These are phyloP conservation scores for Chalciporus sp. DNA, from an alignment of 1,284 basidiomycete genomes.

Conservation along the genomic window DNA sequence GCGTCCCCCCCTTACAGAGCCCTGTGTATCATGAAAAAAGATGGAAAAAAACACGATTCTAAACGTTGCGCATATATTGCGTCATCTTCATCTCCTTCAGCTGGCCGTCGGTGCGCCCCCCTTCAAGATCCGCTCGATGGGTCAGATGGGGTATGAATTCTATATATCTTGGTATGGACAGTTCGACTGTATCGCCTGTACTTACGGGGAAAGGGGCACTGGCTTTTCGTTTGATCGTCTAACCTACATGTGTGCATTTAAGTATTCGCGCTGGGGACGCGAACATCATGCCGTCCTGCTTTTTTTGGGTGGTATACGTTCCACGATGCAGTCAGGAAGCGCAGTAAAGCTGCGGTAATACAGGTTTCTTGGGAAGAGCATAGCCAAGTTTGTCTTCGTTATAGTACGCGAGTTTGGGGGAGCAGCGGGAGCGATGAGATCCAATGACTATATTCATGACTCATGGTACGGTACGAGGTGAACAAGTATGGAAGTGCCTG, in stretches of 20 bases:
- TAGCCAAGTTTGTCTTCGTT: background rate
- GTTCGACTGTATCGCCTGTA: background rate
- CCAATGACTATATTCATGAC: background rate
- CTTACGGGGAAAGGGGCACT: constrained; percentile 6
- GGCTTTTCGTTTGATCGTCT: constrained; percentile 5
- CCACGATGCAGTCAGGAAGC: background rate
- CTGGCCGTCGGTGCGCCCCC: background rate
- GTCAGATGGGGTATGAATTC: background rate
- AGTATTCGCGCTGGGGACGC: background rate
- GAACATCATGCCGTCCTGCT: background rate
- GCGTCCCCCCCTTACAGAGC: background rate
- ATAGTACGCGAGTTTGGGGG: background rate
- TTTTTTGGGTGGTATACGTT: constrained; percentile 6
- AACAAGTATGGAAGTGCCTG: constrained; percentile 3
- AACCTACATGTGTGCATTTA: background rate
- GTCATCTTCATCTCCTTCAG: background rate
- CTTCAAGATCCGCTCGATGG: constrained; percentile 22
- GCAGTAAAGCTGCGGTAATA: background rate
- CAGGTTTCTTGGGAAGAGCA: background rate
- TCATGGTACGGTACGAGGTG: background rate
- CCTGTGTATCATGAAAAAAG: background rate
- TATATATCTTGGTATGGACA: background rate
- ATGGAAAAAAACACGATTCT: background rate
- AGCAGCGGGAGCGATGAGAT: background rate
- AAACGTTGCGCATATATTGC: background rate